Evolutionary conservation across 2,329 filamentous ascomycete species (phyloP), one percentile per base, ranked within the genome.

Genomic region (Neopestalotiopsis sp.): DNA sequence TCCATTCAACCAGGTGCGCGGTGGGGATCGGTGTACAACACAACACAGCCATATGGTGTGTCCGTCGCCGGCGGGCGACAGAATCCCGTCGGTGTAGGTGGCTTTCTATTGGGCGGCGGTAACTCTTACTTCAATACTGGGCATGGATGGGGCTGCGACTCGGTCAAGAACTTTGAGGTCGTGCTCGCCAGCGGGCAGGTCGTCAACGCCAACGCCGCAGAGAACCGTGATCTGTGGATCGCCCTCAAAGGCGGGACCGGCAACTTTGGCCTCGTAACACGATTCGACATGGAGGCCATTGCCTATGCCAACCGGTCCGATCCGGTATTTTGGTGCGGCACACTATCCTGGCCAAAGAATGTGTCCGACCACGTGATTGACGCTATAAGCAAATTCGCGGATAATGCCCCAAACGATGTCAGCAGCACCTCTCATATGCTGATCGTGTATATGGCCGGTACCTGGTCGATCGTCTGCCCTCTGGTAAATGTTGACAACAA

Each of bases 161-260:
- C 81, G 49, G 79, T 86, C 2, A 68, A 77, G 40, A 80, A 78
- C 61, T 84, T 76, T 58, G 72, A 84, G 68, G 80, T 86, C 28
- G 83, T 86, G 2, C 78, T 84, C 1, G 80, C 80, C 0, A 74
- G 74, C 65, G 83, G 63, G 17, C 62, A 72, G 4, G 77, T 85
- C 42, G 73, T 84, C 32, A 79, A 80, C n/a, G 83, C 81, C 17
- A 83, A 79, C 52, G 74, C 72, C 0, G 68, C 71, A 0, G 68
- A 76, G 3, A 78, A 84, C 70, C n/a, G 72, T 0, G 83, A 85
- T 67, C 78, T 86, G 2, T 85, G 77, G 72, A 78, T 76, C 65
- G 84, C 83, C 0, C 75, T 85, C 4, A 81, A 82, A 65, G 84
- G 84, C 12, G 84, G 84, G 42, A 77, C 77, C 20, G 81, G 78